Evolutionary conservation across 768 basidiomycete species (phyloP), one percentile per base, ranked within the genome.

Genomic region (Tricholoma sp.): DNA sequence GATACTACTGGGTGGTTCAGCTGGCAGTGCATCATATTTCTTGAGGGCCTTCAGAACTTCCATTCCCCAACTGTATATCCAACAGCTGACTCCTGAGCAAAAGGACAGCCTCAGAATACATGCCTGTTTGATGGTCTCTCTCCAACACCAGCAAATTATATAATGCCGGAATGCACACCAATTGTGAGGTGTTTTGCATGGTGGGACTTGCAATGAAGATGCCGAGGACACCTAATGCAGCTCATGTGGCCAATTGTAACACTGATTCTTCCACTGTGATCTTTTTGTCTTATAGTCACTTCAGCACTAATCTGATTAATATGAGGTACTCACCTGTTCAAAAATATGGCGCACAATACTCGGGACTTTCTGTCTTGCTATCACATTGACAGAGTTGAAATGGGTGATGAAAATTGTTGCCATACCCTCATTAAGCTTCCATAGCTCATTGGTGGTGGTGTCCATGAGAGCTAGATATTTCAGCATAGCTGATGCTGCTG

Each of bases 241-340:
- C 10, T 31, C 43, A 24, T 16, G 21, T 55, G 3, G 41, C 54
- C 10, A 47, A n/a, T 16, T 55, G 54, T 29, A 55, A 10, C 27
- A 55, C 54, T 11, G 54, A 55, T 31, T 55, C 54, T 19, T 55
- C 54, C 2, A 24, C 54, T 16, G 54, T 27, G 6, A 46, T 45
- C 29, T 29, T 55, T 29, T 34, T 21, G 9, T 21, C 18, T 27
- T 47, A 52, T 19, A 18, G 16, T 52, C 31, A 39, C 31, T 24
- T 24, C 14, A 16, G 4, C 29, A 29, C 29, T 29, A 8, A n/a
- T n/a, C n/a, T 52, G 21, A 45, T 22, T 45, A 21, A 22, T 21
- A 45, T n/a, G n/a, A n/a, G n/a, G 12, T 22, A 5, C 37, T 45
- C 21, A 45, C 43, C 43, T 45, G 43, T 45, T 45, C 43, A 21